Evolutionary conservation across 768 basidiomycete species (phyloP).

Genomic region (Tubosaeta brunneosetosa): DNA sequence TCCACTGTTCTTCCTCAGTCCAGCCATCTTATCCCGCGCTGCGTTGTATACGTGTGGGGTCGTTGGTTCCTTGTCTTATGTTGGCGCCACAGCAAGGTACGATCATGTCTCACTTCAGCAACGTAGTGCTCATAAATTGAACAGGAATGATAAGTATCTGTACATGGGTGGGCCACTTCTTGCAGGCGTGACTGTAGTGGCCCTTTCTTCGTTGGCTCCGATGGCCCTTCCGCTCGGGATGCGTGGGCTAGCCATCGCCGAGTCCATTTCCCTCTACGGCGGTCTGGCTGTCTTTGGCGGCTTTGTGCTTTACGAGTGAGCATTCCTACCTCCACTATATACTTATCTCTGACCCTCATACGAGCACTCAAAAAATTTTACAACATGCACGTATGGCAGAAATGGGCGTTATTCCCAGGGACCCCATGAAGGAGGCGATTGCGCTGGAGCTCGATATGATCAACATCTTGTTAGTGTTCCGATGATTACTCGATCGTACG

Average conservation of each 20-base stretch:
- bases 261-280: conserved; percentile 79
- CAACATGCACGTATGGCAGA: conserved; percentile 72
- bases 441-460: conserved; percentile 82
- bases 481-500: neutral
- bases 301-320: conserved; percentile 83
- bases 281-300: conserved; percentile 85
- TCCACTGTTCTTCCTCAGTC: conserved; percentile 85
- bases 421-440: conserved; percentile 76
- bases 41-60: conserved; percentile 85
- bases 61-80: conserved; percentile 80
- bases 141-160: conserved; percentile 73
- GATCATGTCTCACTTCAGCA: conserved; percentile 10
- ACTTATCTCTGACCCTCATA: neutral
- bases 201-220: conserved; percentile 80
- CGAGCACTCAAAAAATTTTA: conserved; percentile 77
- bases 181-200: conserved; percentile 85
- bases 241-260: conserved; percentile 69
- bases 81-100: conserved; percentile 82
- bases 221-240: conserved; percentile 84
- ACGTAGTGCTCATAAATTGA: neutral
- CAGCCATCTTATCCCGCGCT: conserved; percentile 80
- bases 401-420: conserved; percentile 57
- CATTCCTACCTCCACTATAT: neutral
- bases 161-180: conserved; percentile 85
- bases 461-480: conserved; percentile 70